Conservation (phyloP, 1,284 basidiomycete genomes). For the Leccinum cinnamomeum region DNA sequence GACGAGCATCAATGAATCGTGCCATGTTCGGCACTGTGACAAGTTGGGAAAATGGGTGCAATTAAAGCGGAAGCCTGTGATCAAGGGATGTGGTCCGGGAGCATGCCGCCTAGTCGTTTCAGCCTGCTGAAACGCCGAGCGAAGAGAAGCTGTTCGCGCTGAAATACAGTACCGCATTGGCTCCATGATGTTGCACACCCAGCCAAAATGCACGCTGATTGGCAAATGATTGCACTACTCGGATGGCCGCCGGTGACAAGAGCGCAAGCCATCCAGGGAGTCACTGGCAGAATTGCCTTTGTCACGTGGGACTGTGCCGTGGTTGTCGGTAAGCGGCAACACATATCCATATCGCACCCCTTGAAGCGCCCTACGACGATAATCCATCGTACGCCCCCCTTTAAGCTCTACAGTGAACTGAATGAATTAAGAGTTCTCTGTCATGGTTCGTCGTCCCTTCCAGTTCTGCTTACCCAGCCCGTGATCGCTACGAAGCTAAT, state of each 20-base stretch:
- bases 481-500: neutral
- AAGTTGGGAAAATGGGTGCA: slow-evolving; percentile 2
- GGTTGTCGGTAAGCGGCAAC: no score
- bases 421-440: slow-evolving; percentile 16
- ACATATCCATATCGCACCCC: neutral
- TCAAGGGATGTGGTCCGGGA: neutral
- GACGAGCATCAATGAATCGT: neutral
- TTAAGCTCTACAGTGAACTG: neutral
- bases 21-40: neutral
- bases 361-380: neutral
- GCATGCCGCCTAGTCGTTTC: neutral
- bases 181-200: neutral
- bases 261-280: no score
- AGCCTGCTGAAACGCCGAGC: neutral
- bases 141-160: neutral
- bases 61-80: neutral
- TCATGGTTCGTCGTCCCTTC: slow-evolving; percentile 25
- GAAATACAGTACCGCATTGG: neutral
- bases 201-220: neutral
- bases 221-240: neutral
- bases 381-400: neutral
- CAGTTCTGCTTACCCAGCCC: neutral
- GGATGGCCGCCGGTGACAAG: neutral
- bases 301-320: no score
- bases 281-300: no score